Evolutionary conservation across 1,284 basidiomycete genomes (phyloP).

Genomic region (Fomitopsis palustris): DNA sequence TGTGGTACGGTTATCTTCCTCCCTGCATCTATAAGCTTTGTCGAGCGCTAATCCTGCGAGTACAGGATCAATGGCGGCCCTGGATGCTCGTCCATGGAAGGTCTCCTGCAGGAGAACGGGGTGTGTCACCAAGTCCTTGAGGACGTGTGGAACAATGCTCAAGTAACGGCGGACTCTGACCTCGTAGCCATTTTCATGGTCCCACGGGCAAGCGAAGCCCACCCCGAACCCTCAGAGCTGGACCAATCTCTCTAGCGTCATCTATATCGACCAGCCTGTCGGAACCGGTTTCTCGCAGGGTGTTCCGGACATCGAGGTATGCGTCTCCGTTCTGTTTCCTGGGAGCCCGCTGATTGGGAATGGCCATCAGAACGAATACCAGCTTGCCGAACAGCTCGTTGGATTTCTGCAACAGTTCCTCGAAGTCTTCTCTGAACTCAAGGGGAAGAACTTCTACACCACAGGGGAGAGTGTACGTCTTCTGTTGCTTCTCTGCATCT

Average conservation of each 20-base stretch:
- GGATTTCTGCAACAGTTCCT: slow-evolving; percentile 76
- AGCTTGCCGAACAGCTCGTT: slow-evolving; percentile 59
- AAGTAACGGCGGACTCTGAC: neutral
- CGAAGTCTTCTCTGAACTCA: slow-evolving; percentile 66
- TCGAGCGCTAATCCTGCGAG: slow-evolving; percentile 19
- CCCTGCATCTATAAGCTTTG: too few relatives aligned
- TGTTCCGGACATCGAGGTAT: slow-evolving; percentile 55
- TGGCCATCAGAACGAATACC: slow-evolving; percentile 54
- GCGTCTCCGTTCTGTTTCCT: slow-evolving; percentile 7
- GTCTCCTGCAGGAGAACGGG: slow-evolving; percentile 79
- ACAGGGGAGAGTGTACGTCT: slow-evolving; percentile 67
- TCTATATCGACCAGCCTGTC: slow-evolving; percentile 83
- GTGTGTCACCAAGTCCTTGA: slow-evolving; percentile 37
- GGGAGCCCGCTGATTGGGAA: slow-evolving; percentile 6
- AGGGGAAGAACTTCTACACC: slow-evolving; percentile 67
- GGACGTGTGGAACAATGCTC: neutral
- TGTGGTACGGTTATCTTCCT: slow-evolving; percentile 52
- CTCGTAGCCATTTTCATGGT: slow-evolving; percentile 62
- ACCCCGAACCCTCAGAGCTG: slow-evolving; percentile 71
- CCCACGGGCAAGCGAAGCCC: slow-evolving; percentile 59
- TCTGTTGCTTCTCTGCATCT: neutral
- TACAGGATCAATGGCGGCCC: slow-evolving; percentile 47
- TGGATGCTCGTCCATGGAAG: slow-evolving; percentile 74
- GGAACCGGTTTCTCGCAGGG: slow-evolving; percentile 82
- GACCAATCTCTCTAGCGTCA: slow-evolving; percentile 75